These are phyloP conservation scores for Haplographium delicatum DNA, from an alignment of 495 filamentous ascomycete genomes.

Conservation along the genomic window DNA sequence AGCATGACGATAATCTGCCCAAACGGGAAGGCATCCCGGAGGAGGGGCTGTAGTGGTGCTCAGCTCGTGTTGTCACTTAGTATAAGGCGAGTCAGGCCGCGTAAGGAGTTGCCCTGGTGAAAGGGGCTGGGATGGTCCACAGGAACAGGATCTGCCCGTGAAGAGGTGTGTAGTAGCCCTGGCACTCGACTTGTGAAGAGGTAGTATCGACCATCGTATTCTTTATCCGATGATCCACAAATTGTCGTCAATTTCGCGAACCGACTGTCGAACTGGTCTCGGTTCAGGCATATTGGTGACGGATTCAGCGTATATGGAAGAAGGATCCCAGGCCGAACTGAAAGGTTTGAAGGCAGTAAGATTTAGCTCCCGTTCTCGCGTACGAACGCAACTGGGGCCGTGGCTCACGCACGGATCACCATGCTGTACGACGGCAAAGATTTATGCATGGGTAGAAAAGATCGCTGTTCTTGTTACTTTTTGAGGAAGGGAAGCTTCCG, in stretches of 20 bases:
- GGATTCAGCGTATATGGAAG: conserved; percentile 7
- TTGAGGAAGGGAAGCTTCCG: too few relatives aligned
- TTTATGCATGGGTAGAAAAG: too few relatives aligned
- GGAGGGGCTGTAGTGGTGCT: conserved; percentile 11
- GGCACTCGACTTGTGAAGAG: neutral
- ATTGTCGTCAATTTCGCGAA: conserved; percentile 9
- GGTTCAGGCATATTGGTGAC: conserved; percentile 6
- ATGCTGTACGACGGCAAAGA: too few relatives aligned
- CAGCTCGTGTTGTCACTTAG: conserved; percentile 8
- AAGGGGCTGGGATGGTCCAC: neutral
- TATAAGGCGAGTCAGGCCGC: conserved; percentile 2
- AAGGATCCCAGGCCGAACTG: conserved; percentile 5
- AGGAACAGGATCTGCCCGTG: neutral
- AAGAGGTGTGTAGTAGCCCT: neutral
- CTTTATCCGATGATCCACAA: conserved; percentile 4
- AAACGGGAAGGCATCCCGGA: conserved; percentile 11
- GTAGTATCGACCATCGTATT: neutral
- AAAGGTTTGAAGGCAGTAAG: conserved; percentile 8
- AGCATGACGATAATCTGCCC: conserved; percentile 10
- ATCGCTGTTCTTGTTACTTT: too few relatives aligned
- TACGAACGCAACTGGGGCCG: too few relatives aligned
- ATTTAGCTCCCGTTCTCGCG: neutral
- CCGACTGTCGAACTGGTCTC: conserved; percentile 5
- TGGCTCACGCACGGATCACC: too few relatives aligned
- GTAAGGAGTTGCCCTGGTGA: conserved; percentile 2